These are phyloP conservation scores for Fraxinus anomala DNA, from an alignment of 257 asterid genomes.

Conservation along the genomic window DNA sequence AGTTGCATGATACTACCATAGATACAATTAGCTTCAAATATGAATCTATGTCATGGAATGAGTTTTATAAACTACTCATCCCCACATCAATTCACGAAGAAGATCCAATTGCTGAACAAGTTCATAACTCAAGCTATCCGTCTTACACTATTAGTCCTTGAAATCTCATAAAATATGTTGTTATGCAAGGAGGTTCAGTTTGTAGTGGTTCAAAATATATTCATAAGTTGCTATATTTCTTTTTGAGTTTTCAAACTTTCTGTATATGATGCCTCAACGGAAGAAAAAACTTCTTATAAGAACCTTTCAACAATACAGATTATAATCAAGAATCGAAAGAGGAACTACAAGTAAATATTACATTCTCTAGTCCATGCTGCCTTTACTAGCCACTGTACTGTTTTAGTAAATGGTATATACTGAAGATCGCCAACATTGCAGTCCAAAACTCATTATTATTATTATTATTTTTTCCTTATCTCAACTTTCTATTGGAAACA, in stretches of 20 bases:
- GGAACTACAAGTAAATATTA: neutral
- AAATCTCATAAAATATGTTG: neutral
- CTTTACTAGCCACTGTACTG: constrained; percentile 18
- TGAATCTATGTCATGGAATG: neutral
- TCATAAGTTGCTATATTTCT: neutral
- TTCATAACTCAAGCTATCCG: neutral
- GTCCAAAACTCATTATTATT: constrained; percentile 25
- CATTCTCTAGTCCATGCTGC: neutral
- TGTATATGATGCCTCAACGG: neutral
- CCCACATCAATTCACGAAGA: constrained; percentile 2
- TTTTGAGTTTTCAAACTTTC: neutral
- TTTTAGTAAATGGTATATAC: constrained; percentile 25
- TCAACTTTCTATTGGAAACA: neutral
- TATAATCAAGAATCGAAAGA: neutral
- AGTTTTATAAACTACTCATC: constrained; percentile 4
- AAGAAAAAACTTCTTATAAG: neutral
- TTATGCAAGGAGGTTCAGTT: neutral
- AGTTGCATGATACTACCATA: neutral
- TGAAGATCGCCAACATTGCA: constrained; percentile 27
- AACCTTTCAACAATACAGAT: neutral
- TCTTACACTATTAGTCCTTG: neutral
- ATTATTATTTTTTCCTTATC: neutral
- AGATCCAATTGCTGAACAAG: constrained; percentile 10
- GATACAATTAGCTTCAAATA: neutral
- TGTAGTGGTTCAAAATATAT: neutral